Base-by-base conservation (phyloP, 106 monocot species). In the Dendrobium huoshanense region DNA sequence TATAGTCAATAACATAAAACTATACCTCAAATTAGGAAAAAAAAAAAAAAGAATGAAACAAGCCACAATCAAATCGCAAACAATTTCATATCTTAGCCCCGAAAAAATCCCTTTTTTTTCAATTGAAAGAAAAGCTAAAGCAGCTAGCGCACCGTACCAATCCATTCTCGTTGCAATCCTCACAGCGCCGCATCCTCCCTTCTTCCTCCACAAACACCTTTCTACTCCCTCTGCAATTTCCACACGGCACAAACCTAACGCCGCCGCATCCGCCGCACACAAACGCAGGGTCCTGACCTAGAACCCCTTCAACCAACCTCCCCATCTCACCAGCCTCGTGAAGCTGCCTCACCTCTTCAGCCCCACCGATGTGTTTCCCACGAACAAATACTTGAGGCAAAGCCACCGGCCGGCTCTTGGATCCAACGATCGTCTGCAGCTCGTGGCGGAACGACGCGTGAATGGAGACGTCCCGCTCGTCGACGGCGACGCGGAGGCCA, bases 111-210 rank as follows among this genome's bases (percentile, higher is more conserved):
- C 1, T 51, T 51, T 51, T 51, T 51, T 51, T 13, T 51, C 51
- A 65, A 24, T 9, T 15, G 51, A 51, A 65, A 1, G 64, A 65
- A 65, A 18, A 65, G 9, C 80, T 77, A 70, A 81, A 86, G 82
- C 94, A 94, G 43, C 67, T n/a, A 40, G 85, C 59, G 83, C 95
- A 95, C 11, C 91, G 81, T 25, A 91, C 86, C 43, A 95, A 79
- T 37, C 95, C 92, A 67, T 95, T 92, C 87, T 95, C 95, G 70
- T 95, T 95, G 84, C 95, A 95, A 3, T 54, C 81, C 7, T 48
- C 70, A 78, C 95, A 95, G 4, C 87, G 73, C 41, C 81, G 75
- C 75, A 84, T 79, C 75, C 83, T 65, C 29, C 79, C 87, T 4
- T 87, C 87, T 9, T 89, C 85, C 81, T 92, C 92, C 33, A 37